Evolutionary conservation across 1,139 yeast genomes (phyloP).

Genomic region (Pichia sp.): DNA sequence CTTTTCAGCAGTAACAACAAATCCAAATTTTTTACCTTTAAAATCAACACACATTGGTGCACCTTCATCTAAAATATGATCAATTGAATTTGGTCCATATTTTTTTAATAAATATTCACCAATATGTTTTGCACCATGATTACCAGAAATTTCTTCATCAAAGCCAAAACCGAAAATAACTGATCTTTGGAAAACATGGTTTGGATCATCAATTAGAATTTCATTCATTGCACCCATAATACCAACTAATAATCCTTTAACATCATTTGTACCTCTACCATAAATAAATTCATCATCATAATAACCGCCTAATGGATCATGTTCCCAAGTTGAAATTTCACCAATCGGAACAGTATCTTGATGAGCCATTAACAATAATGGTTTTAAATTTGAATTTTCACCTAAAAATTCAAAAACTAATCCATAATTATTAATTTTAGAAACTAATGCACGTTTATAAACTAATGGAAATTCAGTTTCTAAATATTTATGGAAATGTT

Average conservation of each 20-base stretch:
- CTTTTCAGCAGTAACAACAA: conserved; percentile 62
- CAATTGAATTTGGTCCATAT: conserved; percentile 49
- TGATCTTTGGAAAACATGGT: conserved; percentile 47
- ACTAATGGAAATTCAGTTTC: conserved; percentile 39
- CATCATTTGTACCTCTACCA: conserved; percentile 65
- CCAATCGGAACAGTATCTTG: conserved; percentile 76
- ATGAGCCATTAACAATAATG: conserved; percentile 67
- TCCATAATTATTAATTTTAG: conserved; percentile 42
- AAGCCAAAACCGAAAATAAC: conserved; percentile 58
- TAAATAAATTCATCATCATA: conserved; percentile 39
- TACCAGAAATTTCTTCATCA: conserved; percentile 67
- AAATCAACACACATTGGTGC: conserved; percentile 15
- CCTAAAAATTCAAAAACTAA: conserved; percentile 36
- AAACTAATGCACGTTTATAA: conserved; percentile 33
- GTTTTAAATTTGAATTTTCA: conserved; percentile 46
- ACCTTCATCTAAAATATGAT: conserved; percentile 64
- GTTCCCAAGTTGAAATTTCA: conserved; percentile 51
- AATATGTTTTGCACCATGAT: conserved; percentile 45
- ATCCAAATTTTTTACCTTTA: conserved; percentile 34
- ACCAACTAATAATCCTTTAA: conserved; percentile 52
- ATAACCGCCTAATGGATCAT: conserved; percentile 64
- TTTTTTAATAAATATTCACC: conserved; percentile 38
- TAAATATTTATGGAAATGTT: conserved; percentile 38
- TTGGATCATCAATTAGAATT: conserved; percentile 35
- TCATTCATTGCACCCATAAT: conserved; percentile 54